phyloP scores from a whole-genome alignment of 176 grass and related monocot species.

The Aegilops bicornis region DNA sequence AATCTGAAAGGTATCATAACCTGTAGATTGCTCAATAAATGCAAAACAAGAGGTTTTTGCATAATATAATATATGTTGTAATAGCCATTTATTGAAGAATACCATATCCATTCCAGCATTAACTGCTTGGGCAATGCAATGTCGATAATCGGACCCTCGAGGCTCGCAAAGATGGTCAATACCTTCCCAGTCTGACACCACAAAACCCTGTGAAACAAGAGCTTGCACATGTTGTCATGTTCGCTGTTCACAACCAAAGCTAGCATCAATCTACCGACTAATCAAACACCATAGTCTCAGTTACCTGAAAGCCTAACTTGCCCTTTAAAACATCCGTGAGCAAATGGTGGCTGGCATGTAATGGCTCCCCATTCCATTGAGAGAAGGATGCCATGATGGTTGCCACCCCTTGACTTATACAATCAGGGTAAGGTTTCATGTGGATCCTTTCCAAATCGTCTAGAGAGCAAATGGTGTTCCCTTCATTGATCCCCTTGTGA shows the following conservation, averaged over 20 bases:
- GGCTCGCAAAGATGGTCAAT: conserved; percentile 74
- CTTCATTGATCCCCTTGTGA: conserved; percentile 78
- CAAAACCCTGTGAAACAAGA: conserved; percentile 72
- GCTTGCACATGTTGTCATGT: neutral
- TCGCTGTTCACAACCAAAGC: neutral
- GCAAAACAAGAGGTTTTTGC: neutral
- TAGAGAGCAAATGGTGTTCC: conserved; percentile 69
- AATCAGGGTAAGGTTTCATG: conserved; percentile 73
- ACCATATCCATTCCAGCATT: conserved; percentile 97
- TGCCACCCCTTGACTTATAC: conserved; percentile 67
- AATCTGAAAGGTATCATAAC: conserved; percentile 87
- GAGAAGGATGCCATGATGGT: conserved; percentile 83
- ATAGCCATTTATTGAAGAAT: conserved; percentile 30
- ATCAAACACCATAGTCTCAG: neutral
- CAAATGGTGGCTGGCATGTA: conserved; percentile 62
- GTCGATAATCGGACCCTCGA: conserved; percentile 68
- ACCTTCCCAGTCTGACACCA: conserved; percentile 89
- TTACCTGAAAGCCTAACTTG: conserved; percentile 80
- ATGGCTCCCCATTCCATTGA: conserved; percentile 74
- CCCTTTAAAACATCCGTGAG: conserved; percentile 77
- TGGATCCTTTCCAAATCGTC: conserved; percentile 78
- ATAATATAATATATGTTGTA: conserved; percentile 6
- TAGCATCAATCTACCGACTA: neutral
- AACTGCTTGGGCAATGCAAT: conserved; percentile 67
- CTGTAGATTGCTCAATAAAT: conserved; percentile 50